These are phyloP conservation scores for Tephrocybe rancida DNA, from an alignment of 768 basidiomycete genomes.

Conservation along the genomic window DNA sequence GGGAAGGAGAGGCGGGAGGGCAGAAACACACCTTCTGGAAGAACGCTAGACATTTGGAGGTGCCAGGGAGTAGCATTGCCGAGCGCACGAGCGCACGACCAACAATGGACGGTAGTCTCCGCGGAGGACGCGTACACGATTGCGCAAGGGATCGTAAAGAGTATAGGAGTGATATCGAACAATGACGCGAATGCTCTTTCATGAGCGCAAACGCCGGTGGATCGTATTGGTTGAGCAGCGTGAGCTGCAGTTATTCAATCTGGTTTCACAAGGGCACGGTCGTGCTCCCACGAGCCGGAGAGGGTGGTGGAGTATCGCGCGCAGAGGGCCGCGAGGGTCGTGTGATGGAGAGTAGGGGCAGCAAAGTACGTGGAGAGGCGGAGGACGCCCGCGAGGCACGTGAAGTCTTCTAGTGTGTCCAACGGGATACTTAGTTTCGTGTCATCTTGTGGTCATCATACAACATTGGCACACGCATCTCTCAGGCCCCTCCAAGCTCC, in stretches of 20 bases:
- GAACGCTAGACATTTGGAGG: neutral
- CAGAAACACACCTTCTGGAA: too few relatives aligned
- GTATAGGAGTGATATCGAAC: constrained; percentile 3
- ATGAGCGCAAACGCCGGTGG: constrained; percentile 4
- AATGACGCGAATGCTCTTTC: constrained; percentile 10
- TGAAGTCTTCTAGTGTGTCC: constrained; percentile 7
- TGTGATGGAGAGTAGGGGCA: constrained; percentile 9
- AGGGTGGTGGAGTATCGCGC: constrained; percentile 17
- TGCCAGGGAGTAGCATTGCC: neutral
- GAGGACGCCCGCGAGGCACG: constrained; percentile 10
- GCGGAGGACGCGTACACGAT: neutral
- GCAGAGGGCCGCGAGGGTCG: constrained; percentile 15
- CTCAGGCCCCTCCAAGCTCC: neutral
- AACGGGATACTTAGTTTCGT: constrained; percentile 6
- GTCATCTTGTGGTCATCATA: too few relatives aligned
- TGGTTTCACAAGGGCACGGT: constrained; percentile 5
- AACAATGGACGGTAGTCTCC: neutral
- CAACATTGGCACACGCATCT: neutral
- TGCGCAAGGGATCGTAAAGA: constrained; percentile 9
- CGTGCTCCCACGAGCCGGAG: constrained; percentile 16
- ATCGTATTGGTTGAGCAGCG: constrained; percentile 1
- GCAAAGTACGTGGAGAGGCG: constrained; percentile 13
- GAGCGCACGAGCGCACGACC: constrained; percentile 13
- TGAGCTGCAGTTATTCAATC: neutral
- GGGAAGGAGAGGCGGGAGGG: too few relatives aligned